Evolutionary conservation across 805 yeast genomes (phyloP), one percentile per base, ranked within the genome.

Genomic region (Candida qinlingensis): DNA sequence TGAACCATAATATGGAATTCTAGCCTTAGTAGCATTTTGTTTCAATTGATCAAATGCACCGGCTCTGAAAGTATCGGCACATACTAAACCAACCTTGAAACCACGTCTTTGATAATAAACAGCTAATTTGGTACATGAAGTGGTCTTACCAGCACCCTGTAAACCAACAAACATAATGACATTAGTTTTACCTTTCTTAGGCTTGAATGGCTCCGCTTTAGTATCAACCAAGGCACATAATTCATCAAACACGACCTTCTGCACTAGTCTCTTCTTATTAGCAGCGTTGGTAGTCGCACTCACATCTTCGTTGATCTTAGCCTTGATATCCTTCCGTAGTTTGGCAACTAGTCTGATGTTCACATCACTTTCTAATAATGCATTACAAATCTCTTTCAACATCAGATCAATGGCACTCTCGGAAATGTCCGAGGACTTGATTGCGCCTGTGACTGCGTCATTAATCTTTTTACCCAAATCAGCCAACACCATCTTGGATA

Each of bases 61-160:
- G 36, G 99, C 99, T 76, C 99, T 83, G 76, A 92, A 94, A 31
- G 99, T 94, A 73, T 94, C 99, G 2, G 99, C 99, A 79, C 99
- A 94, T 28, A 94, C 98, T 63, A 94, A 74, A 46, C 98, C 98
- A 42, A 89, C 96, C 65, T 90, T 91, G 69, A 83, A 89, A 3
- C 97, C 97, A 62, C 97, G 76, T 62, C 91, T 80, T 62, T 90
- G 92, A 65, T 94, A 94, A 65, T 87, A 91, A 2, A 89, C 96
- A 0, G 99, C 99, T 59, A 92, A 74, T 60, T 94, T 94, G 2
- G 99, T 94, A 80, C 97, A 91, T 3, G 97, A 83, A 0, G 99
- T 94, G 33, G 99, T 94, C 66, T 94, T 94, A 77, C 99, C 99
- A 10, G 98, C 94, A 72, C 99, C 99, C 68, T 94, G 99, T 51